Base-by-base conservation (phyloP, 2,329 filamentous ascomycete species). In the Claviceps humidiphila region DNA sequence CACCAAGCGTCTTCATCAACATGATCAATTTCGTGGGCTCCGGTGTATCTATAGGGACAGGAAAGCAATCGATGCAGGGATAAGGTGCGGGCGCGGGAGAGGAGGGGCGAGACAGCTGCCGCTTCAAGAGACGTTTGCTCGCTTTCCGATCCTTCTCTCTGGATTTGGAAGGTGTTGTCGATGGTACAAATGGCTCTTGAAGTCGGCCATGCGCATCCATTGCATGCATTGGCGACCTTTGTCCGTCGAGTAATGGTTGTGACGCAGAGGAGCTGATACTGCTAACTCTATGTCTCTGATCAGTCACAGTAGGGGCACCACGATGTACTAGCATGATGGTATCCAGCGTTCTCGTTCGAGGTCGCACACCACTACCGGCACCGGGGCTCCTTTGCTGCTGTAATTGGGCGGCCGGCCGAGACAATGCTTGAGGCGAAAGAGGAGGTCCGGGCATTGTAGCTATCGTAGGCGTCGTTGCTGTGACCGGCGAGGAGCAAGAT, bases 1-100 rank as follows among this genome's bases (percentile, higher is more conserved):
- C 87, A 61, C 84, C 85, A 6, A 89, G 71, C 24, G 77, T 82
- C 64, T 83, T 87, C 86, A 93, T 91, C 54, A 93, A 69, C 59
- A 81, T 74, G 51, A 89, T 70, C 26, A 91, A 76, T 61, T 81
- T 85, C 59, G 84, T 84, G 41, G 84, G 81, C 66, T 89, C 84
- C 20, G 78, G 75, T 4, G 81, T 82, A 39, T 77, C 75, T 48
- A 84, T 71, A 3, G 81, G 80, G 24, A 76, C 65, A 2, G 76
- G 74, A 2, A 84, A 64, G 5, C 79, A 81, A 63, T 84, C 80
- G 54, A 82, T 72, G 4, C 75, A 79, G 1, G 78, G 79, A 8
- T 73, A 72, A 4, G 72, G 69, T 2, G 77, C 74, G 45, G 74
- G 66, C 50, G 76, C 65, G 3, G 80, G 80, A 1, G 80, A 82